Evolutionary conservation across 2,329 filamentous ascomycete species (phyloP).

Genomic region (Calonectria multiphialidica): DNA sequence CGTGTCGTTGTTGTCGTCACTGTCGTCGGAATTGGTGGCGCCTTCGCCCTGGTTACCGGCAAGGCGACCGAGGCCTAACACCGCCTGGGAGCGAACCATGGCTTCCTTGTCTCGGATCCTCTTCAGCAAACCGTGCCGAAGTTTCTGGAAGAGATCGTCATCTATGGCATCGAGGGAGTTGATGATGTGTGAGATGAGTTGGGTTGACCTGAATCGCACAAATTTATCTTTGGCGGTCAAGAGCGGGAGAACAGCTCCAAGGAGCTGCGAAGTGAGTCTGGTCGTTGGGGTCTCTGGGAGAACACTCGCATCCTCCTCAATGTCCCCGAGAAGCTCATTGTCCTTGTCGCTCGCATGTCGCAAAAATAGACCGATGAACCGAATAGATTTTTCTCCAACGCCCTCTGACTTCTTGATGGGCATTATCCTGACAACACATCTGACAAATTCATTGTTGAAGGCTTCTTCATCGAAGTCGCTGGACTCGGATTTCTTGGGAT

Average conservation of each 20-base stretch:
- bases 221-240: conserved; percentile 91
- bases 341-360: conserved; percentile 79
- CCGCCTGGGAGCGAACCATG: conserved; percentile 91
- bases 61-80: conserved; percentile 87
- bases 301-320: conserved; percentile 76
- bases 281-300: conserved; percentile 87
- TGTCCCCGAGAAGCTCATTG: conserved; percentile 73
- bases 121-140: conserved; percentile 84
- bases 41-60: conserved; percentile 83
- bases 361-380: conserved; percentile 90
- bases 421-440: conserved; percentile 86
- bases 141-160: conserved; percentile 87
- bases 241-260: conserved; percentile 81
- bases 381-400: conserved; percentile 86
- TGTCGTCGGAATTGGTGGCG: conserved; percentile 76
- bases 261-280: conserved; percentile 79
- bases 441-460: conserved; percentile 87
- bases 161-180: conserved; percentile 94
- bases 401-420: conserved; percentile 92
- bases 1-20: conserved; percentile 71
- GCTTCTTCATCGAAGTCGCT: conserved; percentile 85
- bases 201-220: conserved; percentile 89
- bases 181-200: conserved; percentile 90
- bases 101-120: conserved; percentile 94
- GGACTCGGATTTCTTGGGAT: conserved; percentile 62